A percentile compares a stretch with the other conserved stretches of the same genome.
Conservation (phyloP, 2,329 filamentous ascomycete species). For the Huntiella decipiens region DNA sequence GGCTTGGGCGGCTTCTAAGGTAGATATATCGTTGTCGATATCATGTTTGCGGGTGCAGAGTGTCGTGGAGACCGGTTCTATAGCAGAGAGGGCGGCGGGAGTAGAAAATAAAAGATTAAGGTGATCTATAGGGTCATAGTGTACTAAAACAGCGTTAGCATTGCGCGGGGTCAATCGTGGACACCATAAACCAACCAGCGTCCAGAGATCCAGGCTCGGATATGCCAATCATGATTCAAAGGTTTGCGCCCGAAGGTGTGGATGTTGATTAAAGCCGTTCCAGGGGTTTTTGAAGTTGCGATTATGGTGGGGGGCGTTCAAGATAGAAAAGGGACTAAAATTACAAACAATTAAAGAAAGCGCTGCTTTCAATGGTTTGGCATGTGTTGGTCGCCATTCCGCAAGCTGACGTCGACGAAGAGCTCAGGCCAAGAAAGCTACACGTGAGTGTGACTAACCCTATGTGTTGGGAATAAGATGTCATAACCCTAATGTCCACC, state of each 20-base stretch:
- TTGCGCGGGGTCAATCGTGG: conserved; percentile 10
- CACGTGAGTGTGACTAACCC: too few species aligned
- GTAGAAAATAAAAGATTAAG: conserved; percentile 88
- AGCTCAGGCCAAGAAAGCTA: too few species aligned
- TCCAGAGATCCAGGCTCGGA: conserved; percentile 24
- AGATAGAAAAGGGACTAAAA: too few species aligned
- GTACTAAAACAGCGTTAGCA: conserved; percentile 21
- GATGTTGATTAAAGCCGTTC: too few species aligned
- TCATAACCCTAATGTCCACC: too few species aligned
- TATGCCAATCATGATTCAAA: conserved; percentile 11
- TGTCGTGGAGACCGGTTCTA: conserved; percentile 52
- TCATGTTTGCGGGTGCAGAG: conserved; percentile 64
- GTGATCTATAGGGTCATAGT: conserved; percentile 86
- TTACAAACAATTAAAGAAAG: too few species aligned
- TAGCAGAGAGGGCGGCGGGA: conserved; percentile 63
- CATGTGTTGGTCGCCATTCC: too few species aligned
- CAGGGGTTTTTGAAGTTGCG: too few species aligned
- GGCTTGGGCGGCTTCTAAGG: conserved; percentile 58
- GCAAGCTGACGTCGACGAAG: too few species aligned
- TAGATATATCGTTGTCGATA: conserved; percentile 57
- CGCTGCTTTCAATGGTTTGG: too few species aligned
- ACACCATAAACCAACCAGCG: conserved; percentile 20
- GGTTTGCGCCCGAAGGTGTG: neutral
- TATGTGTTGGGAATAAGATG: too few species aligned
- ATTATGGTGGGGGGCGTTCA: too few species aligned